Percentiles rank a stretch among this genome's conserved stretches.
Conservation (phyloP, 2,329 filamentous ascomycete species). For the Beauveria australis region DNA sequence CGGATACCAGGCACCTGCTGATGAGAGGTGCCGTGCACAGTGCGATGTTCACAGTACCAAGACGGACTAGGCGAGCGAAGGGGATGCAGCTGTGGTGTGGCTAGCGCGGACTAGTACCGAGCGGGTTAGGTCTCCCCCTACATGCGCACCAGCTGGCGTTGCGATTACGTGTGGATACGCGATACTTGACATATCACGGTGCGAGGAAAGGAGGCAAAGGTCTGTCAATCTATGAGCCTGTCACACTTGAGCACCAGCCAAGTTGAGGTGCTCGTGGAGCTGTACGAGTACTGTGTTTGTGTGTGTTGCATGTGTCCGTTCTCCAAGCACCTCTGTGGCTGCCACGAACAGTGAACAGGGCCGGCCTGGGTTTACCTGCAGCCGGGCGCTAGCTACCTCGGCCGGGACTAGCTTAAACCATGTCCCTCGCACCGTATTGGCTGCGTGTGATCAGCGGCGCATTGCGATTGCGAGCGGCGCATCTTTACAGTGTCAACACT, state of each 20-base stretch:
- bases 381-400: slow-evolving; percentile 7
- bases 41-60: not conserved
- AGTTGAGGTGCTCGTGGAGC: not conserved
- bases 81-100: not conserved
- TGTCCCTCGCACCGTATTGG: slow-evolving; percentile 8
- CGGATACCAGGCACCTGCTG: slow-evolving; percentile 5
- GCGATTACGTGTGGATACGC: slow-evolving; percentile 1
- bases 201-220: not conserved
- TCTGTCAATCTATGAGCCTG: not conserved
- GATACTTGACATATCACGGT: not conserved
- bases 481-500: not conserved
- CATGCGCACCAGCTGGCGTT: not conserved
- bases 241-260: not conserved
- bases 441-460: slow-evolving; percentile 1
- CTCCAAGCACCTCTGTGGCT: not conserved
- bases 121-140: not conserved
- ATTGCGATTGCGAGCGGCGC: slow-evolving; percentile 3
- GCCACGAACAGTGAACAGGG: not conserved
- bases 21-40: not conserved
- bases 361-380: not conserved
- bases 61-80: not conserved
- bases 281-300: not conserved
- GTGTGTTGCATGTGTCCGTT: not conserved
- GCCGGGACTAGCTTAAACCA: slow-evolving; percentile 4
- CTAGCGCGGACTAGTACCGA: not conserved